Evolutionary conservation across 768 basidiomycete genomes (phyloP).

Genomic region (Mycena galericulata): DNA sequence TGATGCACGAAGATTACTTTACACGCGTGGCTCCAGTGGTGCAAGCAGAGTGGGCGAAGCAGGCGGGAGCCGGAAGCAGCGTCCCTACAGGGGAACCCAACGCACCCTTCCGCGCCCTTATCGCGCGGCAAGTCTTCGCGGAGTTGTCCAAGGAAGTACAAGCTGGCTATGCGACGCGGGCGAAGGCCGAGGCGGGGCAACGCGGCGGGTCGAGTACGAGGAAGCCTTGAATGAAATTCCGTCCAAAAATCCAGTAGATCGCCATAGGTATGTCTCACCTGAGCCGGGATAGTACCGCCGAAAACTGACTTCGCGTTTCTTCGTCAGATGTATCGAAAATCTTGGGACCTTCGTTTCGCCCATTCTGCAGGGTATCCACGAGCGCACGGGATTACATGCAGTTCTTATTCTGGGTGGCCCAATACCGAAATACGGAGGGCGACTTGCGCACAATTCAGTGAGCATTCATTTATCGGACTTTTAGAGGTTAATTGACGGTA

Average conservation of each 20-base stretch:
- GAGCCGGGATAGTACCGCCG: neutral
- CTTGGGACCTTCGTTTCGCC: neutral
- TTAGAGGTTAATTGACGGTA: neutral
- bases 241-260: neutral
- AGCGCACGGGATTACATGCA: neutral
- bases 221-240: neutral
- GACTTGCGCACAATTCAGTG: too few relatives aligned
- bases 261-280: neutral
- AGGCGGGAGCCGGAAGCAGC: neutral
- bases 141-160: neutral
- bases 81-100: neutral
- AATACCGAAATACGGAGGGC: neutral
- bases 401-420: neutral
- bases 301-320: neutral
- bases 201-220: neutral
- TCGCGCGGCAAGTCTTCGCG: neutral
- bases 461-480: neutral
- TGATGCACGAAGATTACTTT: neutral
- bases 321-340: neutral
- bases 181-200: neutral
- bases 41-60: neutral
- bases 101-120: neutral
- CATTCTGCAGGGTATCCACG: neutral
- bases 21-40: neutral
- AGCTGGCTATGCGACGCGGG: neutral